Percentiles rank a stretch among this genome's conserved stretches.
These are phyloP conservation scores for Gorgonomyces haynaldii DNA, from an alignment of 192 early-diverging fungal species.

Conservation along the genomic window DNA sequence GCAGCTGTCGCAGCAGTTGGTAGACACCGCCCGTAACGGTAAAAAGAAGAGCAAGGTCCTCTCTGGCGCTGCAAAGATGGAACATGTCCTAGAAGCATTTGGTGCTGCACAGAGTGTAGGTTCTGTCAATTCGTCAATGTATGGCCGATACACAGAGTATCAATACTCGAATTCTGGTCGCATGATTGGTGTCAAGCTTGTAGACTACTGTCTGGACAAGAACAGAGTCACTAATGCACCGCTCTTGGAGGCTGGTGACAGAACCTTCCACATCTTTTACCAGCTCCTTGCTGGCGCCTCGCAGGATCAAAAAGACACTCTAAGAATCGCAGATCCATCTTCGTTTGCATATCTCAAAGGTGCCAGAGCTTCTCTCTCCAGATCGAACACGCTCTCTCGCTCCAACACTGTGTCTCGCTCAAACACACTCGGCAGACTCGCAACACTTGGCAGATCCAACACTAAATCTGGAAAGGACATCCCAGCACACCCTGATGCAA, in stretches of 20 bases:
- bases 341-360: constrained; percentile 27
- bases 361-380: constrained; percentile 3
- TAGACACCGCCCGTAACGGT: constrained; percentile 57
- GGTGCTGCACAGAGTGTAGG: constrained; percentile 51
- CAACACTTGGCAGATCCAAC: constrained; percentile 17
- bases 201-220: constrained; percentile 83
- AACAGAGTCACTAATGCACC: constrained; percentile 50
- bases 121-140: constrained; percentile 60
- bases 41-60: constrained; percentile 68
- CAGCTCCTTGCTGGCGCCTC: constrained; percentile 79
- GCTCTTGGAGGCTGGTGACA: constrained; percentile 41
- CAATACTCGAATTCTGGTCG: constrained; percentile 81
- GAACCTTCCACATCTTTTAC: constrained; percentile 95
- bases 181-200: constrained; percentile 66
- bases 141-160: constrained; percentile 73
- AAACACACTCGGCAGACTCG: too few species aligned
- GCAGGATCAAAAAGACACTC: constrained; percentile 43
- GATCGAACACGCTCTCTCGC: constrained; percentile 7
- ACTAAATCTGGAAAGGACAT: constrained; percentile 1
- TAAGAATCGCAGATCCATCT: constrained; percentile 50
- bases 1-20: constrained; percentile 61
- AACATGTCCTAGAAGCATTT: constrained; percentile 70
- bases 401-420: constrained; percentile 19
- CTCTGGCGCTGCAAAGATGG: constrained; percentile 57
- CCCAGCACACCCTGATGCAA: constrained; percentile 4